Conservation (phyloP, 805 yeast genomes). For the Diddensiella transvaalensis region DNA sequence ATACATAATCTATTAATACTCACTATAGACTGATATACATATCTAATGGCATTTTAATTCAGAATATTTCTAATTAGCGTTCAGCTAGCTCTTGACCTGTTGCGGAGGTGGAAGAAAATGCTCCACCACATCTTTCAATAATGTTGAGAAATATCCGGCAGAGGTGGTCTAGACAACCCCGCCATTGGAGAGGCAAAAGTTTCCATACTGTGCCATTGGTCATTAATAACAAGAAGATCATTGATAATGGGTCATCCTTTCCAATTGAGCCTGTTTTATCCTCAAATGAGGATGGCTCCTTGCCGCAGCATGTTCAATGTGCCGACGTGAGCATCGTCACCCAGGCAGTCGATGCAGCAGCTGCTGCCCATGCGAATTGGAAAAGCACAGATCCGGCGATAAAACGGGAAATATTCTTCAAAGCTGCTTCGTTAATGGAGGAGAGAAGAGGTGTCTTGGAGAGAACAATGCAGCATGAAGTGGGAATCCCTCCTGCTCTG, state of each 20-base stretch:
- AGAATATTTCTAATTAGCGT: too few relatives aligned
- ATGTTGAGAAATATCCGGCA: too few relatives aligned
- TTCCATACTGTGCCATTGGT: background rate
- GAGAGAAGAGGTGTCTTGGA: slow-evolving; percentile 4
- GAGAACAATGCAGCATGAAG: slow-evolving; percentile 40
- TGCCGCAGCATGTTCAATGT: background rate
- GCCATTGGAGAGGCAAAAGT: too few relatives aligned
- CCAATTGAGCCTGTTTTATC: background rate
- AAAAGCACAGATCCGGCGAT: background rate
- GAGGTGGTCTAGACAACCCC: too few relatives aligned
- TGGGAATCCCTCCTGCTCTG: slow-evolving; percentile 55
- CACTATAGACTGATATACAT: too few relatives aligned
- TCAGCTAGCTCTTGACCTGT: too few relatives aligned
- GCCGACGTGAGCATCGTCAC: background rate
- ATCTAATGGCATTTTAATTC: too few relatives aligned
- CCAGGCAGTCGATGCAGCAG: slow-evolving; percentile 6
- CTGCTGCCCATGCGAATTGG: slow-evolving; percentile 5
- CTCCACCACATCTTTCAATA: too few relatives aligned
- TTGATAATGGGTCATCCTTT: background rate
- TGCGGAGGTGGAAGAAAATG: too few relatives aligned
- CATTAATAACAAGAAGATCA: background rate
- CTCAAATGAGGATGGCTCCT: background rate
- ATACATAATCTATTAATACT: too few relatives aligned
- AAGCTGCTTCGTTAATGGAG: slow-evolving; percentile 13
- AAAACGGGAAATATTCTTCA: slow-evolving; percentile 12